Conservation (phyloP, 306 rosid species). For the Hippophae gyantsensis region DNA sequence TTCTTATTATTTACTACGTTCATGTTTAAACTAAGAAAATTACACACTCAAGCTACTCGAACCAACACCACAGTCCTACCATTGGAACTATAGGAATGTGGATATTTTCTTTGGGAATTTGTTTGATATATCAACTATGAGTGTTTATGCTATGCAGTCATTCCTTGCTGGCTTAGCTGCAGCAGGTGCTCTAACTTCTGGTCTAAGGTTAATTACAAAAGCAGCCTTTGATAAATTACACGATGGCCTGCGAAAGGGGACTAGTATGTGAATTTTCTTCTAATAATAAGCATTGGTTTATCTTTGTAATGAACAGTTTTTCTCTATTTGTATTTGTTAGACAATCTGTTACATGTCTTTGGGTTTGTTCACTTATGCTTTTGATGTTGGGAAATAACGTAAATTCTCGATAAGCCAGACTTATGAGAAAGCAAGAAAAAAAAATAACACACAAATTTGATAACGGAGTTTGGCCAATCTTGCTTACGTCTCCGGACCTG, state of each 20-base stretch:
- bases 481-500: too few species aligned
- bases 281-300: too few species aligned
- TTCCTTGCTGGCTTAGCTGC: constrained; percentile 76
- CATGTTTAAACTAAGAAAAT: not conserved
- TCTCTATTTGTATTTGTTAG: too few species aligned
- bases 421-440: too few species aligned
- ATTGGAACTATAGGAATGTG: not conserved
- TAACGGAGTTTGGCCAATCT: too few species aligned
- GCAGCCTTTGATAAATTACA: constrained; percentile 46
- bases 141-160: constrained; percentile 39
- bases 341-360: too few species aligned
- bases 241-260: constrained; percentile 81
- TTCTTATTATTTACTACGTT: not conserved
- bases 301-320: too few species aligned
- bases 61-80: too few species aligned
- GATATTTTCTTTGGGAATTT: not conserved
- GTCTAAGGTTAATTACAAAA: constrained; percentile 56
- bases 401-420: too few species aligned
- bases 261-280: constrained; percentile 41
- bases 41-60: not conserved
- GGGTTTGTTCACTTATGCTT: too few species aligned
- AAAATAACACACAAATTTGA: too few species aligned
- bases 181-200: constrained; percentile 62
- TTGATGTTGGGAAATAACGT: too few species aligned
- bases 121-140: not conserved